Evolutionary conservation across 1,284 basidiomycete genomes (phyloP), one percentile per base, ranked within the genome.

Genomic region (Trametes versicolor): DNA sequence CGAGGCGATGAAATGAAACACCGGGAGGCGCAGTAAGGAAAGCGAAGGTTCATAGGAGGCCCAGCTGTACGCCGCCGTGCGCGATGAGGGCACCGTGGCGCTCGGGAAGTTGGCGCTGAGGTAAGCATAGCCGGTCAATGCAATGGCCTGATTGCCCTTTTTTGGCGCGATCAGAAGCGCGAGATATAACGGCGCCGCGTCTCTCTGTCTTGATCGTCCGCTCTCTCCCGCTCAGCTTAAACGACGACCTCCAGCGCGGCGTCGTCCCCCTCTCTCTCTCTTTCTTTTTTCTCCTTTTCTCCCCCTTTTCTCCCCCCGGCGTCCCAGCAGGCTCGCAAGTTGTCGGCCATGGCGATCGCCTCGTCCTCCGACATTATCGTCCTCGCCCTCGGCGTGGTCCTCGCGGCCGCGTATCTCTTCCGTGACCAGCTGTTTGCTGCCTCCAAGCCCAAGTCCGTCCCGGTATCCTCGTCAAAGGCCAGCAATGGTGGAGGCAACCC

Each of bases 331-430:
- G 57, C 67, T 58, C 68, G 73, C 19, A 49, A 13, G 57, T 73
- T 77, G 64, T 76, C 77, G 62, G 70, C 75, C 72, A 79, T 90
- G 87, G 80, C 85, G 63, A 66, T 76, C 62, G 54, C 81, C 17
- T 79, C 82, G 37, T 75, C 82, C 52, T 89, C 91, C 57, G 93
- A 95, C 77, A 78, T 90, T 56, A 75, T 87, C 72, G 83, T 95
- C 65, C 85, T 94, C 65, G 81, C 84, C 54, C 75, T 95, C 45
- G 90, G 92, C 62, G 85, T 92, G 58, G 82, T 87, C 63, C 83
- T 92, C 39, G 93, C 91, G 15, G 89, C 86, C 27, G 80, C 87
- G 65, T 95, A 93, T 77, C 86, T 95, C 72, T 93, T 94, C 82
- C 85, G 90, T 63, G 92, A 94, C 75, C 86, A 88, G 73, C 76